Evolutionary conservation across 805 yeast genomes (phyloP).

Genomic region (Hemisphaericaspora nanyangensis): DNA sequence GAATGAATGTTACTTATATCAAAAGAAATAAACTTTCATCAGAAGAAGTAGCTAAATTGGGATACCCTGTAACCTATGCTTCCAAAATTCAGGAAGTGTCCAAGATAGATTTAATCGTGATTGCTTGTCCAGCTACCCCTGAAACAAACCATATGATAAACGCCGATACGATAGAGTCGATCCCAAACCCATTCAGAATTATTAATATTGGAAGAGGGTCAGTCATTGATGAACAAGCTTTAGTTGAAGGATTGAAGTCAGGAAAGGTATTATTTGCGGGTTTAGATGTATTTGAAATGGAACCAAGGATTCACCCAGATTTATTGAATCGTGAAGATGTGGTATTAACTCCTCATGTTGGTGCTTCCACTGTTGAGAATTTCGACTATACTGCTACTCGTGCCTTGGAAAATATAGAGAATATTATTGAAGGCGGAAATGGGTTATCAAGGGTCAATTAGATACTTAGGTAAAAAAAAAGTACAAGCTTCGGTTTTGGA

Average conservation of each 20-base stretch:
- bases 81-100: slow-evolving; percentile 28
- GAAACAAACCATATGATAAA: slow-evolving; percentile 56
- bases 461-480: no score
- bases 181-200: slow-evolving; percentile 55
- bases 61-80: slow-evolving; percentile 44
- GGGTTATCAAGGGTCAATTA: slow-evolving; percentile 33
- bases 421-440: slow-evolving; percentile 36
- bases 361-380: slow-evolving; percentile 60
- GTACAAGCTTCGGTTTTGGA: no score
- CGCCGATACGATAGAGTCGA: slow-evolving; percentile 38
- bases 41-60: slow-evolving; percentile 31
- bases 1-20: slow-evolving; percentile 61
- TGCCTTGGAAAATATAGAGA: slow-evolving; percentile 54
- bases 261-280: slow-evolving; percentile 68
- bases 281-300: slow-evolving; percentile 66
- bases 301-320: slow-evolving; percentile 51
- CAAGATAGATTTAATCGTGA: slow-evolving; percentile 54
- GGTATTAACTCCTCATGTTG: slow-evolving; percentile 66
- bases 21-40: slow-evolving; percentile 46
- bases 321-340: slow-evolving; percentile 59
- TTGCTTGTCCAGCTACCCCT: slow-evolving; percentile 64
- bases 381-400: slow-evolving; percentile 47
- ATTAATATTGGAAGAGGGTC: slow-evolving; percentile 77
- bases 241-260: slow-evolving; percentile 53
- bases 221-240: slow-evolving; percentile 63